Percentiles rank a stretch among this genome's conserved stretches.
These are phyloP conservation scores for Fusarium burgessii DNA, from an alignment of 2,329 filamentous ascomycete genomes.

Conservation along the genomic window DNA sequence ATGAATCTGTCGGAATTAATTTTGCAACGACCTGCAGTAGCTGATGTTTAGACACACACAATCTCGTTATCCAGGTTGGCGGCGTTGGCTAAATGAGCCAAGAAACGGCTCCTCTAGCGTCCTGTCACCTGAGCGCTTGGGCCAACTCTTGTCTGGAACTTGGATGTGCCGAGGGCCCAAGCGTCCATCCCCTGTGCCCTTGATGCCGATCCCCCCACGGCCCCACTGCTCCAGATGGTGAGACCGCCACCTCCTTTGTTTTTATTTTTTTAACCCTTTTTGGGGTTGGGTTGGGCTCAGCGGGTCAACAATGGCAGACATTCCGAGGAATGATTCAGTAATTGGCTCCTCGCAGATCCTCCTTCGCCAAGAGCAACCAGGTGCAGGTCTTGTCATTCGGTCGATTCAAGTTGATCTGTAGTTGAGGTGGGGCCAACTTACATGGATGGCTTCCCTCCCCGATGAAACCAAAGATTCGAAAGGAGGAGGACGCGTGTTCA, in stretches of 20 bases:
- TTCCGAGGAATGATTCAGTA: background rate
- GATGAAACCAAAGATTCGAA: background rate
- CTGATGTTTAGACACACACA: too few relatives aligned
- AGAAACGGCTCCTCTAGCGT: background rate
- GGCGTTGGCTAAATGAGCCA: background rate
- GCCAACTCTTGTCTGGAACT: background rate
- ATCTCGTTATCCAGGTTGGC: too few relatives aligned
- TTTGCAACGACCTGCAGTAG: too few relatives aligned
- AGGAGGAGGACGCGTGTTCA: background rate
- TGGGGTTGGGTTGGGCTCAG: background rate
- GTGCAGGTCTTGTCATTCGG: background rate
- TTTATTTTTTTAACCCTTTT: too few relatives aligned
- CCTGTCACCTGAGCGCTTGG: background rate
- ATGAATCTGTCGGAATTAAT: too few relatives aligned
- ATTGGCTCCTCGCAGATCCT: background rate
- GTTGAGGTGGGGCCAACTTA: background rate
- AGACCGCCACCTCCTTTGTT: background rate
- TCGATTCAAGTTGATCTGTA: background rate
- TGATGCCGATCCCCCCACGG: background rate
- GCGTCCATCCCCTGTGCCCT: background rate
- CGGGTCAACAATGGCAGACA: background rate
- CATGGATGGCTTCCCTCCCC: background rate
- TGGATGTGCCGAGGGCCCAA: background rate
- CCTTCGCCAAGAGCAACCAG: background rate
- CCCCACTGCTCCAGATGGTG: background rate